Evolutionary conservation across 1,139 yeast species (phyloP).

Genomic region (Schwanniomyces etchellsii): DNA sequence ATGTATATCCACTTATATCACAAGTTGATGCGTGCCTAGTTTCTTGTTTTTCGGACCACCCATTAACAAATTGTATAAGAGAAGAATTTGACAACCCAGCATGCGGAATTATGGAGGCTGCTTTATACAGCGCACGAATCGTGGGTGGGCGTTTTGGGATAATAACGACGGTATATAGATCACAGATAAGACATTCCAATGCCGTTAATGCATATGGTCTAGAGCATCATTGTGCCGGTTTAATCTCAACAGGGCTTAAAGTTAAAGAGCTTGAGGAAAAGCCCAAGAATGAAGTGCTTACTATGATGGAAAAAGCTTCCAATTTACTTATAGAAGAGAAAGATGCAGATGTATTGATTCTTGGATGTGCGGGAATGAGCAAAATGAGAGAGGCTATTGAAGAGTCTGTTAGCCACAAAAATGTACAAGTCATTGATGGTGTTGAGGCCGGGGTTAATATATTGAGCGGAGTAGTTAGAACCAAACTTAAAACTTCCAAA

Average conservation of each 20-base stretch:
- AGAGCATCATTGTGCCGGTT: slow-evolving; percentile 21
- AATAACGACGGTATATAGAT: slow-evolving; percentile 15
- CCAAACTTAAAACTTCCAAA: slow-evolving; percentile 14
- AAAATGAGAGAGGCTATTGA: slow-evolving; percentile 24
- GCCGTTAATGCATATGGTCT: slow-evolving; percentile 19
- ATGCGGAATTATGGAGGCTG: too few relatives aligned
- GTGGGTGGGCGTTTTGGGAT: too few relatives aligned
- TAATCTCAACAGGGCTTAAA: slow-evolving; percentile 20
- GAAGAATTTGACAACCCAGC: too few relatives aligned
- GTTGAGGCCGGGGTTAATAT: slow-evolving; percentile 16
- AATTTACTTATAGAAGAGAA: slow-evolving; percentile 13
- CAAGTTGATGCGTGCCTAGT: too few relatives aligned
- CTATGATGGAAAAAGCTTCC: slow-evolving; percentile 16
- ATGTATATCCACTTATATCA: too few relatives aligned
- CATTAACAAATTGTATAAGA: too few relatives aligned
- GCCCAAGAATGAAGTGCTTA: slow-evolving; percentile 19
- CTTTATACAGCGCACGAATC: too few relatives aligned
- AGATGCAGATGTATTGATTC: slow-evolving; percentile 21
- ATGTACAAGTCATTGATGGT: slow-evolving; percentile 17
- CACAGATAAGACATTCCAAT: slow-evolving; percentile 16
- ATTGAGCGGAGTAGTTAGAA: slow-evolving; percentile 13
- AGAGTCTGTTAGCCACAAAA: slow-evolving; percentile 12
- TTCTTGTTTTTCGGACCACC: too few relatives aligned
- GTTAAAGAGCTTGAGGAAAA: slow-evolving; percentile 24
- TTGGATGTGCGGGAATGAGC: slow-evolving; percentile 30